Base-by-base conservation (phyloP, 768 basidiomycete genomes). In the Suillus cothurnatus region DNA sequence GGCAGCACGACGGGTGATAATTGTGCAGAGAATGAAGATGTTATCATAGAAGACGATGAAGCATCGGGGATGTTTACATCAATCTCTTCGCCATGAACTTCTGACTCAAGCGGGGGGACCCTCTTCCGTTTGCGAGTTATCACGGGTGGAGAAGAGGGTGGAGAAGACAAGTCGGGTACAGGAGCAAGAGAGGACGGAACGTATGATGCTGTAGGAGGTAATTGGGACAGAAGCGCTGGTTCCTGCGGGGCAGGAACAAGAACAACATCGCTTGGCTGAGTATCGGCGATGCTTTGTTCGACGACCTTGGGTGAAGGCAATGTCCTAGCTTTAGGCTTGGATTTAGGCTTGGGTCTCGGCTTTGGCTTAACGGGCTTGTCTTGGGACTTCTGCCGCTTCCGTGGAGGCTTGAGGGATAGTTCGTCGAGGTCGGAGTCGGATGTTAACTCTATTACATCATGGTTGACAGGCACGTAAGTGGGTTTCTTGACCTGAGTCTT, bases 11-110 rank as follows among this genome's bases (percentile, higher is more conserved):
- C 71, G 21, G 83, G 81, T 14, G 85, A 82, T 8, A 84, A 80
- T 4, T 78, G 74, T 14, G 82, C 81, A 49, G 85, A 85, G 70
- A 83, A 85, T 21, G 79, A 77, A 38, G 84, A 84, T 6, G 75
- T 77, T 50, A 71, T 66, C 14, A 38, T 49, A 6, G 65, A 43
- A 3, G 61, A 53, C 28, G 68, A 63, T 9, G 38, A 32, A 43
- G 43, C 39, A 2, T 17, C 21, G 19, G 60, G 45, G 15, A 31
- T 39, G 26, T 64, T 63, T 28, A 64, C 26, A 57, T 72, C 65
- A 58, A 71, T 68, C 38, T 69, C 67, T 11, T 57, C 68, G 19
- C 66, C 70, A 1, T 70, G 68, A 31, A 67, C 60, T 0, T 67
- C 66, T 9, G 47, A 63, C 31, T 70, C 45, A 5, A 28, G 64